Evolutionary conservation across 73 alveolate genomes (phyloP).

Genomic region (Paramecium biaurelia): DNA sequence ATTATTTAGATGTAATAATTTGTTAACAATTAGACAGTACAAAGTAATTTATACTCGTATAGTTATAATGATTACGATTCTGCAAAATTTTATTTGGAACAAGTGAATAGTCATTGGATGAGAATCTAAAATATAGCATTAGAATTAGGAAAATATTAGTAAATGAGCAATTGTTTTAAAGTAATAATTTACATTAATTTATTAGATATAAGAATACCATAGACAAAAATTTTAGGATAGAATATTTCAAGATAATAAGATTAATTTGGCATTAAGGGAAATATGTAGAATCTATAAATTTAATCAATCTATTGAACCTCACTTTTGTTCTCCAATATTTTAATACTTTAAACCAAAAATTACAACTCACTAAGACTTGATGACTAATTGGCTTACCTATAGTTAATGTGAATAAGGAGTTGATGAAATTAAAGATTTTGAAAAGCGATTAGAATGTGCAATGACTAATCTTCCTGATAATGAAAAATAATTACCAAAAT

Average conservation of each 20-base stretch:
- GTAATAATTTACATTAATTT: not conserved
- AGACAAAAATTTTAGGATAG: not conserved
- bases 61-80: not conserved
- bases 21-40: not conserved
- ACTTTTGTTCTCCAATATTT: not conserved
- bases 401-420: not conserved
- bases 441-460: conserved; percentile 5
- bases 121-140: not conserved
- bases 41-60: not conserved
- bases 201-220: not conserved
- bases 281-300: not conserved
- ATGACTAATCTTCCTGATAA: not conserved
- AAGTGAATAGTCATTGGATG: not conserved
- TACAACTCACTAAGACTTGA: conserved; percentile 2
- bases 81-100: not conserved
- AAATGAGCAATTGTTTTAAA: not conserved
- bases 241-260: not conserved
- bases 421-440: conserved; percentile 29
- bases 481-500: conserved; percentile 12
- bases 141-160: not conserved
- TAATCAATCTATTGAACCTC: not conserved
- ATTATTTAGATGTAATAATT: not conserved
- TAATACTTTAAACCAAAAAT: not conserved
- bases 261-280: not conserved
- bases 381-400: conserved; percentile 23